A percentile compares a stretch with the other conserved stretches of the same genome.
phyloP scores from a whole-genome alignment of 805 yeast species.

The Wickerhamomyces canadensis region DNA sequence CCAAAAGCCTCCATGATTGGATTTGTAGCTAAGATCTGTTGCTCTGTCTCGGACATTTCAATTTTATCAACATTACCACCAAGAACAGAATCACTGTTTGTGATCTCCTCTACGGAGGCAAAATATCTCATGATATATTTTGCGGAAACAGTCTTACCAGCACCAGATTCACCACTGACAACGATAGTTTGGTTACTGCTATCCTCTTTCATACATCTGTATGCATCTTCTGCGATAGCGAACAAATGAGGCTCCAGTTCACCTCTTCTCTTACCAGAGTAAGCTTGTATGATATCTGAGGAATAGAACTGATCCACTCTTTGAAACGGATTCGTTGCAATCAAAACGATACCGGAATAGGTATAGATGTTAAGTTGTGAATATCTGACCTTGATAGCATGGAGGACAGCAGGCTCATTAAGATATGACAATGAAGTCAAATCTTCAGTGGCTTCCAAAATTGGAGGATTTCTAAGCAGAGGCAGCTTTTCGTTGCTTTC shows the following conservation, averaged over 20 bases:
- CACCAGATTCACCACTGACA: slow-evolving; percentile 97
- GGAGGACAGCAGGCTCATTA: slow-evolving; percentile 94
- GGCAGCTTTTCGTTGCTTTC: slow-evolving; percentile 47
- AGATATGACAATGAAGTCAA: slow-evolving; percentile 86
- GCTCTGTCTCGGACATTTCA: slow-evolving; percentile 87
- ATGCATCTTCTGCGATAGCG: slow-evolving; percentile 97
- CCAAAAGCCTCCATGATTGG: slow-evolving; percentile 98
- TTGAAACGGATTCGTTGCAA: slow-evolving; percentile 95
- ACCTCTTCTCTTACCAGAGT: slow-evolving; percentile 88
- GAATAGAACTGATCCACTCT: slow-evolving; percentile 86
- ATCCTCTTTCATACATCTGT: slow-evolving; percentile 87
- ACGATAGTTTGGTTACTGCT: slow-evolving; percentile 89
- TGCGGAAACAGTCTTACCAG: slow-evolving; percentile 97
- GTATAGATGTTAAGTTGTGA: slow-evolving; percentile 89
- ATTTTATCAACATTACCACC: slow-evolving; percentile 35
- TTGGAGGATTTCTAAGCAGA: slow-evolving; percentile 84
- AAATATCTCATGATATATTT: slow-evolving; percentile 96
- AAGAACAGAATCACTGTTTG: slow-evolving; percentile 27
- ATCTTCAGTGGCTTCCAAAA: slow-evolving; percentile 90
- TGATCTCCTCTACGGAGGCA: slow-evolving; percentile 76
- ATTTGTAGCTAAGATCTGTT: slow-evolving; percentile 91
- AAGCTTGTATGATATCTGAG: slow-evolving; percentile 89
- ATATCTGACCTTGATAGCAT: slow-evolving; percentile 87
- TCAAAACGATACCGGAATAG: slow-evolving; percentile 92
- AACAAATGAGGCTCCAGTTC: slow-evolving; percentile 96